These are phyloP conservation scores for Hymenoscyphus linearis DNA, from an alignment of 2,329 filamentous ascomycete genomes.

Conservation along the genomic window DNA sequence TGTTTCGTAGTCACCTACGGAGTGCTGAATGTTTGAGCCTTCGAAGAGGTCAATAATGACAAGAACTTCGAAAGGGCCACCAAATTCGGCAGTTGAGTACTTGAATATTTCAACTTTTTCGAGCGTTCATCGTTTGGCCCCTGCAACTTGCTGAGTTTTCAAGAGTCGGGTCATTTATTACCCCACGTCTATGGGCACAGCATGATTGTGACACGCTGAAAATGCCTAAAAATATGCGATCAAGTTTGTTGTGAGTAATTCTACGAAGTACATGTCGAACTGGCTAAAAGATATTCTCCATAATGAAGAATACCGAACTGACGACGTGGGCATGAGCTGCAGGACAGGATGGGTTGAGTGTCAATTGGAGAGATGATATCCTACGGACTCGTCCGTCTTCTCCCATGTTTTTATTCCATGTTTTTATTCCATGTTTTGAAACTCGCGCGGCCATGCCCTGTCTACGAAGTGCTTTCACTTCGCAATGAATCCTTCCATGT, in stretches of 20 bases:
- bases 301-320: not conserved
- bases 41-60: too few species aligned
- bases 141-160: not conserved
- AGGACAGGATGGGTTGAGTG: not conserved
- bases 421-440: not conserved
- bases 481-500: not conserved
- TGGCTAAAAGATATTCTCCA: not conserved
- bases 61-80: not conserved
- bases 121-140: not conserved
- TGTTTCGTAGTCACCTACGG: too few species aligned
- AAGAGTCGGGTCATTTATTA: not conserved
- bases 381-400: not conserved
- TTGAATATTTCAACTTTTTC: not conserved
- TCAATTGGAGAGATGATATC: not conserved
- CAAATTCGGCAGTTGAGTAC: too few species aligned
- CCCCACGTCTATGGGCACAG: not conserved
- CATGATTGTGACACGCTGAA: not conserved
- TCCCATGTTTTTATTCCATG: not conserved
- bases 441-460: not conserved
- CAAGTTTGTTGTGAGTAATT: not conserved
- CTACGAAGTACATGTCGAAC: too few species aligned
- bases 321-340: not conserved
- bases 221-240: not conserved
- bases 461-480: too few species aligned
- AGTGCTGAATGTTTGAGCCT: too few species aligned